Conservation (phyloP, 495 filamentous ascomycete species). For the Parachaetomium inaequale region DNA sequence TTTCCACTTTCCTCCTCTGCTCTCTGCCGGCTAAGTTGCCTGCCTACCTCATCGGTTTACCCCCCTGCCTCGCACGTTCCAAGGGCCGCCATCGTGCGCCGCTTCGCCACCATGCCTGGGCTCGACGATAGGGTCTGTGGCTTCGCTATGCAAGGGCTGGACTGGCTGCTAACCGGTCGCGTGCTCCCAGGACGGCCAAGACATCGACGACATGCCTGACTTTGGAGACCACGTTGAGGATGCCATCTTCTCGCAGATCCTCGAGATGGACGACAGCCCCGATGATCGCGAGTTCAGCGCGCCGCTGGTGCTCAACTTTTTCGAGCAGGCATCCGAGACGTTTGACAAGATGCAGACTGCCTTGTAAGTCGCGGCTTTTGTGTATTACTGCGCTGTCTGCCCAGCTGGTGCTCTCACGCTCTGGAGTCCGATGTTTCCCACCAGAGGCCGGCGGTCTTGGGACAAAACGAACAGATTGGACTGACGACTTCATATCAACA, state of each 20-base stretch:
- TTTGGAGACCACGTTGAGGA: conserved; percentile 71
- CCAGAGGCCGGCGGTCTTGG: neutral
- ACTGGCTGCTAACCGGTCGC: conserved; percentile 15
- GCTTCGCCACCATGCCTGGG: conserved; percentile 15
- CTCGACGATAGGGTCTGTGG: conserved; percentile 28
- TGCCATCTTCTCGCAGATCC: conserved; percentile 84
- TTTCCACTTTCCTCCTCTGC: neutral
- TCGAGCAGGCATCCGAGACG: conserved; percentile 82
- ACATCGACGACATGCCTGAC: conserved; percentile 34
- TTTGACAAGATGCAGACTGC: conserved; percentile 79
- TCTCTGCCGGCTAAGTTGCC: neutral
- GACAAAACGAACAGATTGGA: neutral
- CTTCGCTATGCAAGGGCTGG: neutral
- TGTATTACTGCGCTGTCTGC: neutral
- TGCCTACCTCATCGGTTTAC: neutral
- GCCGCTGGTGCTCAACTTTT: conserved; percentile 88
- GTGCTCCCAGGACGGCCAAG: conserved; percentile 25
- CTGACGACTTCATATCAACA: conserved; percentile 14
- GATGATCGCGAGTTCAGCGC: conserved; percentile 72
- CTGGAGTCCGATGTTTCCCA: neutral
- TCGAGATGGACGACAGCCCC: conserved; percentile 92
- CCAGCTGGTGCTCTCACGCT: neutral
- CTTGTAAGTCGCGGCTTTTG: conserved; percentile 59
- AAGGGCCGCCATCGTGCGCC: neutral
- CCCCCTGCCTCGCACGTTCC: neutral